Conservation (phyloP, 202 grass and related monocot genomes). For the Thinopyrum obtusiflorum region DNA sequence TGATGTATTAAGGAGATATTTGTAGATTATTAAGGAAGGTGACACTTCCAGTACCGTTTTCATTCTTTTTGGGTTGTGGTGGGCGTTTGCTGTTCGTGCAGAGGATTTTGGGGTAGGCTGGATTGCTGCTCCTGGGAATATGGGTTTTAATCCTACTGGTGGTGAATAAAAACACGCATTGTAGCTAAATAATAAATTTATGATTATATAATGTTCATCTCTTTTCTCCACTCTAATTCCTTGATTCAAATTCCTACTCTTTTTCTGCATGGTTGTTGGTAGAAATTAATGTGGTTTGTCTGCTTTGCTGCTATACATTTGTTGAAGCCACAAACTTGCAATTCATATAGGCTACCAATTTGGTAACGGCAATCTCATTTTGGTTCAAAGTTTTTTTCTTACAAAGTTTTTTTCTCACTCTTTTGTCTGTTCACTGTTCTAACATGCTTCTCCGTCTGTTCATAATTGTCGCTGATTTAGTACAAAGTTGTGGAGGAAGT, state of each 20-base stretch:
- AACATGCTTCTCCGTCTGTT: background rate
- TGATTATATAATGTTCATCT: conserved; percentile 37
- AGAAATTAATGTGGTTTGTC: background rate
- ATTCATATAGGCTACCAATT: background rate
- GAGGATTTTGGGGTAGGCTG: conserved; percentile 41
- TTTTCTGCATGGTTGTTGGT: background rate
- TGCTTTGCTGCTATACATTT: background rate
- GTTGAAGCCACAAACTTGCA: background rate
- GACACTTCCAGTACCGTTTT: conserved; percentile 40
- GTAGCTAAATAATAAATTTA: conserved; percentile 47
- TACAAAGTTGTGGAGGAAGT: background rate
- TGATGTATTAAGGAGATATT: conserved; percentile 49
- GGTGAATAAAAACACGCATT: conserved; percentile 53
- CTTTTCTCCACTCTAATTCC: background rate
- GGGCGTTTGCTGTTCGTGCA: conserved; percentile 20
- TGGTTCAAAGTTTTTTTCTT: background rate
- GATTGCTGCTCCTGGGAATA: conserved; percentile 35
- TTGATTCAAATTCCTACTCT: background rate
- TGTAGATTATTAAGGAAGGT: conserved; percentile 38
- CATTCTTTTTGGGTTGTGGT: conserved; percentile 31
- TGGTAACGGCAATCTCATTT: background rate
- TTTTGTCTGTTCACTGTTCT: background rate
- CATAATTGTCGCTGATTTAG: too few relatives aligned
- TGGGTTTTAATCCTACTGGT: conserved; percentile 34
- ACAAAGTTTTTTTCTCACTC: background rate